These are phyloP conservation scores for Pholiota molesta DNA, from an alignment of 768 basidiomycete genomes.

Conservation along the genomic window DNA sequence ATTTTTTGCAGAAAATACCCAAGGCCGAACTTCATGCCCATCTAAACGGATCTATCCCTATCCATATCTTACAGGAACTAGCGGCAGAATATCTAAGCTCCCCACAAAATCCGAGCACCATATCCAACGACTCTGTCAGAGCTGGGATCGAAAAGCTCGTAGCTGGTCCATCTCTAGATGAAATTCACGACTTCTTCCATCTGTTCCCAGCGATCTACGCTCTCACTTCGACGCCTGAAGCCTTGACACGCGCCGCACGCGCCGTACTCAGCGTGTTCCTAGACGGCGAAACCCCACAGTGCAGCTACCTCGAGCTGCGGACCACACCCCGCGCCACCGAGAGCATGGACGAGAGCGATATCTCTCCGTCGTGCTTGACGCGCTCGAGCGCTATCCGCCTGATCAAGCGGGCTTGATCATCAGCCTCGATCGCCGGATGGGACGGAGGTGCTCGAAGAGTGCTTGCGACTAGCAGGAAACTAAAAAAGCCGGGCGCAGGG, in stretches of 20 bases:
- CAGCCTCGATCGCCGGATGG: conserved; percentile 78
- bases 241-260: conserved; percentile 57
- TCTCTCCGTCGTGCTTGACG: conserved; percentile 64
- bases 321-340: conserved; percentile 68
- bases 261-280: conserved; percentile 74
- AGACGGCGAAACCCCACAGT: conserved; percentile 50
- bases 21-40: conserved; percentile 90
- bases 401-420: conserved; percentile 65
- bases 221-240: conserved; percentile 61
- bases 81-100: conserved; percentile 43
- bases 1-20: conserved; percentile 64
- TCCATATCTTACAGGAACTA: conserved; percentile 62
- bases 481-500: conserved; percentile 60
- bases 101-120: conserved; percentile 35
- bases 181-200: conserved; percentile 71
- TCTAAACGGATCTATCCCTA: conserved; percentile 82
- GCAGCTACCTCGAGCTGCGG: conserved; percentile 81
- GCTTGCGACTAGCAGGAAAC: conserved; percentile 56
- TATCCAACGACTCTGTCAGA: conserved; percentile 16
- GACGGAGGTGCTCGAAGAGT: conserved; percentile 50
- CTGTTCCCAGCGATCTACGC: conserved; percentile 83
- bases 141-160: conserved; percentile 35
- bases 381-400: conserved; percentile 58
- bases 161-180: conserved; percentile 47
- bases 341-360: conserved; percentile 64